These are phyloP conservation scores for Podila epigama DNA, from an alignment of 192 early-diverging fungal species.

Conservation along the genomic window DNA sequence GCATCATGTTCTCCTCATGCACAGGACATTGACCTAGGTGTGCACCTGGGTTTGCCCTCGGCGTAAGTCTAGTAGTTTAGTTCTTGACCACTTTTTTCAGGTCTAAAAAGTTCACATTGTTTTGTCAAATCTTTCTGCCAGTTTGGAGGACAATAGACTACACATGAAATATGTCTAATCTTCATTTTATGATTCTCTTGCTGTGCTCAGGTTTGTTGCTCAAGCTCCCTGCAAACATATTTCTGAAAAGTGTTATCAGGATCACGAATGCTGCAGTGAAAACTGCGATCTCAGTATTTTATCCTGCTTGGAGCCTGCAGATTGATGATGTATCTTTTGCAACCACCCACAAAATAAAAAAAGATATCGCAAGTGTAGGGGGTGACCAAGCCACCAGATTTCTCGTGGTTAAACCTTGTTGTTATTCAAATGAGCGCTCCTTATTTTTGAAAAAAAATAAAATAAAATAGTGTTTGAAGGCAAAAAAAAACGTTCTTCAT, in stretches of 20 bases:
- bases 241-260: constrained; percentile 12
- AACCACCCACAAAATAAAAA: too few relatives aligned
- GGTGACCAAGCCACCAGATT: background rate
- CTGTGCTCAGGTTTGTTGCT: background rate
- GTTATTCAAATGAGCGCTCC: background rate
- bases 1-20: too few relatives aligned
- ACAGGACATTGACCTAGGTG: background rate
- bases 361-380: background rate
- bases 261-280: constrained; percentile 8
- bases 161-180: background rate
- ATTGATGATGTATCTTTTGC: too few relatives aligned
- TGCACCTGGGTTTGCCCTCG: too few relatives aligned
- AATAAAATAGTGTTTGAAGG: background rate
- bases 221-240: background rate
- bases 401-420: background rate
- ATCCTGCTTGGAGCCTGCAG: constrained; percentile 3
- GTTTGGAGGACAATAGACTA: too few relatives aligned
- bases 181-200: background rate
- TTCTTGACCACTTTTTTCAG: background rate
- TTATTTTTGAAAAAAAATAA: too few relatives aligned
- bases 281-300: background rate
- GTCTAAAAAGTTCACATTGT: background rate
- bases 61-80: too few relatives aligned
- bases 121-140: too few relatives aligned
- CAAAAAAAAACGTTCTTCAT: background rate